Evolutionary conservation across 2,329 filamentous ascomycete genomes (phyloP), one percentile per base, ranked within the genome.

Genomic region (Aquanectria penicillioides): DNA sequence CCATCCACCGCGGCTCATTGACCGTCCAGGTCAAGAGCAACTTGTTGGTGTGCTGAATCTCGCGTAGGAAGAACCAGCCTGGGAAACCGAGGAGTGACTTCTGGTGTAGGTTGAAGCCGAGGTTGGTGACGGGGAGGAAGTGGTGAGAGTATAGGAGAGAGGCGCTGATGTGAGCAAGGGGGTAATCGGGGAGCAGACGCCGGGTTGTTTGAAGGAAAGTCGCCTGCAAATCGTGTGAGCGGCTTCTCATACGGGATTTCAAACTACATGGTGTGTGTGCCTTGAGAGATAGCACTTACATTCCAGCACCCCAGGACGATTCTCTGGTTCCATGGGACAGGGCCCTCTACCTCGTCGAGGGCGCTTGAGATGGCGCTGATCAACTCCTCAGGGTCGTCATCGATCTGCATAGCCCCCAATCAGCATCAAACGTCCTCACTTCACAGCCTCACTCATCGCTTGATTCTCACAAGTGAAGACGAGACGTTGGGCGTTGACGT

Each of bases 231-330:
- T 9, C 25, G 29, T 37, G 25, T 43, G 28, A 25, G 26, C 11
- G 29, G 18, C n/a, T n/a, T n/a, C n/a, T n/a, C n/a, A n/a, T n/a
- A n/a, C n/a, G n/a, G n/a, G n/a, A n/a, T n/a, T n/a, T n/a, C n/a
- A n/a, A n/a, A n/a, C n/a, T n/a, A n/a, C n/a, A n/a, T n/a, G n/a
- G n/a, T n/a, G n/a, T n/a, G n/a, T n/a, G n/a, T n/a, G n/a, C n/a
- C n/a, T n/a, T n/a, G n/a, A n/a, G n/a, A n/a, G n/a, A n/a, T n/a
- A 10, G 28, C 20, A 68, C 72, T 70, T 77, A 90, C 88, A 47
- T 89, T 88, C 94, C 94, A 97, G 72, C 89, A 90, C 38, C 94
- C 94, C 1, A 97, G 79, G 0, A 96, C 80, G 47, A 97, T 82
- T 23, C 94, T 86, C 56, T 88, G 77, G 22, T 83, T 80, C 94